phyloP scores from a whole-genome alignment of 2,329 filamentous ascomycete species.

The Sporothrix pallida region DNA sequence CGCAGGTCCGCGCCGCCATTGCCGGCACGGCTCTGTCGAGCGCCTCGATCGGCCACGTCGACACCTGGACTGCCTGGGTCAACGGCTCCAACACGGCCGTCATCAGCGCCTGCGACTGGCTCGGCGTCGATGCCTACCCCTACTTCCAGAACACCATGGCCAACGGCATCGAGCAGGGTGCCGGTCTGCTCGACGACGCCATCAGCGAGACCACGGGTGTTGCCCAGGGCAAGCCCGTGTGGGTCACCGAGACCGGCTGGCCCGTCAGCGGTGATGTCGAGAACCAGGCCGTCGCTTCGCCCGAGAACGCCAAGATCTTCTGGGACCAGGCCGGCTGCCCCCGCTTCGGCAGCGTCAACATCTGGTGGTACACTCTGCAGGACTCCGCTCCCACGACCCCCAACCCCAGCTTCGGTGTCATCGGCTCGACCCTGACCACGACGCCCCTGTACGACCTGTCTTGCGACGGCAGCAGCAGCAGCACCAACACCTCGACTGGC shows the following conservation, averaged over 20 bases:
- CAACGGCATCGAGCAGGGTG: conserved; percentile 69
- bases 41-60: conserved; percentile 77
- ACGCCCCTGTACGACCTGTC: conserved; percentile 68
- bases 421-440: conserved; percentile 59
- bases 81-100: conserved; percentile 75
- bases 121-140: conserved; percentile 84
- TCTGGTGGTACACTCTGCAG: conserved; percentile 80
- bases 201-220: conserved; percentile 64
- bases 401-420: conserved; percentile 73
- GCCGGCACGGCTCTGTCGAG: conserved; percentile 63
- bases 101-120: conserved; percentile 73
- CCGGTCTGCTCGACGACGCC: conserved; percentile 71
- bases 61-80: conserved; percentile 83
- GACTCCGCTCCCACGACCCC: conserved; percentile 66
- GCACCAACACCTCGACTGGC: conserved; percentile 33
- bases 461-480: conserved; percentile 51
- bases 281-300: conserved; percentile 66
- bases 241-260: conserved; percentile 90
- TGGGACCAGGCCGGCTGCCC: conserved; percentile 81
- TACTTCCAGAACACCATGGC: conserved; percentile 76
- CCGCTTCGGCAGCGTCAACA: conserved; percentile 66
- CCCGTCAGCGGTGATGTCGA: conserved; percentile 71
- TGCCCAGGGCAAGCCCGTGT: conserved; percentile 72
- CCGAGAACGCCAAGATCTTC: conserved; percentile 75
- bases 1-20: conserved; percentile 68